phyloP scores from a whole-genome alignment of 306 rosid species.

The Abrus pulchellus region DNA sequence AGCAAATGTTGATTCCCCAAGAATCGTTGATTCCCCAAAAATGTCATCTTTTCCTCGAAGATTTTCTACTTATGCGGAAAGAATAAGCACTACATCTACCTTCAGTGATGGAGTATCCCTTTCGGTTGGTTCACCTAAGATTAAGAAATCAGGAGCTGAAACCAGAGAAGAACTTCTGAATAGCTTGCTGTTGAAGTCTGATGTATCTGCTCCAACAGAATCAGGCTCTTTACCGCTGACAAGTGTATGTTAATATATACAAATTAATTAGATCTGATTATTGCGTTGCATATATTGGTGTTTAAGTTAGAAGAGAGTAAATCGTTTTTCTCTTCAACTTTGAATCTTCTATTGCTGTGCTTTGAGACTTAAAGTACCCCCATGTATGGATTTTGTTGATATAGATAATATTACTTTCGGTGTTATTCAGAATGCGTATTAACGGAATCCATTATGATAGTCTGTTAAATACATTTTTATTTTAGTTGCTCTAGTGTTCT shows the following conservation, averaged over 20 bases:
- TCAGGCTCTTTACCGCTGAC: constrained; percentile 58
- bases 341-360: constrained; percentile 24
- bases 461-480: constrained; percentile 11
- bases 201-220: constrained; percentile 62
- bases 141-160: constrained; percentile 93
- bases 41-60: constrained; percentile 69
- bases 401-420: constrained; percentile 15
- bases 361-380: constrained; percentile 14
- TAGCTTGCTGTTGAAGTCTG: constrained; percentile 75
- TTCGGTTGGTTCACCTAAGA: constrained; percentile 82
- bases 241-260: constrained; percentile 67
- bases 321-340: constrained; percentile 13
- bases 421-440: constrained; percentile 5
- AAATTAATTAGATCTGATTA: constrained; percentile 39
- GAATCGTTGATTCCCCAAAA: constrained; percentile 66
- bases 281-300: constrained; percentile 36
- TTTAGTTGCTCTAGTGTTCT: constrained; percentile 33
- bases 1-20: constrained; percentile 66
- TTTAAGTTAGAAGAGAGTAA: constrained; percentile 30
- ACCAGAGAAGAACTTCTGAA: constrained; percentile 83
- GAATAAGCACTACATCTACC: constrained; percentile 84
- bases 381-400: constrained; percentile 25
- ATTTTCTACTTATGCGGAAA: constrained; percentile 91
- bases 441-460: constrained; percentile 17
- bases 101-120: constrained; percentile 72